These are phyloP conservation scores for Verticillium alfalfae DNA, from an alignment of 2,329 filamentous ascomycete species.

Conservation along the genomic window DNA sequence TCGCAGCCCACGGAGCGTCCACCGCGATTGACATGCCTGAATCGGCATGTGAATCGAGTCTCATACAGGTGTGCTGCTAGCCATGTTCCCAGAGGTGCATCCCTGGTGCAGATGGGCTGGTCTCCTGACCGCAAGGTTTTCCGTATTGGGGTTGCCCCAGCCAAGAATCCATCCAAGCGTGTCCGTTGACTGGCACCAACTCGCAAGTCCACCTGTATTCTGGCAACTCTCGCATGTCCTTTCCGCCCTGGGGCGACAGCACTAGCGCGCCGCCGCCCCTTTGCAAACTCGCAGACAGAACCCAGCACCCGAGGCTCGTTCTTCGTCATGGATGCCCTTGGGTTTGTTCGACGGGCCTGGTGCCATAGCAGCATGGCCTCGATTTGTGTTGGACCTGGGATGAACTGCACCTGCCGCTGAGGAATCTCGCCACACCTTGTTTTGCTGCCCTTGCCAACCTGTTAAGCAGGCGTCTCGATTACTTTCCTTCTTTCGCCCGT, in stretches of 20 bases:
- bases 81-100: not conserved
- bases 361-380: not conserved
- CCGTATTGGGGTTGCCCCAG: not conserved
- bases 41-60: no score
- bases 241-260: not conserved
- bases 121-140: not conserved
- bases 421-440: not conserved
- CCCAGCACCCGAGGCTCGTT: not conserved
- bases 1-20: no score
- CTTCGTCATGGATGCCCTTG: not conserved
- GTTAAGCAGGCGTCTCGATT: no score
- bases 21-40: no score
- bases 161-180: not conserved
- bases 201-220: not conserved
- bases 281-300: not conserved
- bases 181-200: not conserved
- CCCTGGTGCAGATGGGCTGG: not conserved
- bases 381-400: not conserved
- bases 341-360: no score
- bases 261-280: not conserved
- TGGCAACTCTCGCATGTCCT: not conserved
- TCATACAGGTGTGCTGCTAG: not conserved
- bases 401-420: not conserved
- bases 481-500: no score
- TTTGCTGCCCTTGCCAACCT: not conserved